Evolutionary conservation across 2,329 filamentous ascomycete genomes (phyloP).

Genomic region (Monilinia aucupariae): DNA sequence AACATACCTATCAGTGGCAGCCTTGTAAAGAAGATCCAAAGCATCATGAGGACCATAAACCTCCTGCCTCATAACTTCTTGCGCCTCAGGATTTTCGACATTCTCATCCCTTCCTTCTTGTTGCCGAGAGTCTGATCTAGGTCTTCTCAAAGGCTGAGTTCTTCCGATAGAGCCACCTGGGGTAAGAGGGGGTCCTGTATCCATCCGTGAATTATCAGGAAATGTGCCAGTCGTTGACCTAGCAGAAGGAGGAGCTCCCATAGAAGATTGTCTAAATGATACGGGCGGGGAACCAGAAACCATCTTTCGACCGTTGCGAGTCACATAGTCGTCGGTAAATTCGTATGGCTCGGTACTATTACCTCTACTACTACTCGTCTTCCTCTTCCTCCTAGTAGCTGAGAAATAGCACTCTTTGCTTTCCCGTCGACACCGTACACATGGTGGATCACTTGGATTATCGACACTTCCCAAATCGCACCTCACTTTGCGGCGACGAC

Average conservation of each 20-base stretch:
- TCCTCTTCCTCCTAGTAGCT: constrained; percentile 86
- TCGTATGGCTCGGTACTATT: constrained; percentile 43
- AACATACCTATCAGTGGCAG: constrained; percentile 56
- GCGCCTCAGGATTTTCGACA: constrained; percentile 59
- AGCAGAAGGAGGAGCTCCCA: constrained; percentile 34
- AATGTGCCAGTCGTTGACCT: constrained; percentile 27
- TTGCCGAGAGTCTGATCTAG: constrained; percentile 40
- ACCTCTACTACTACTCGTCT: constrained; percentile 54
- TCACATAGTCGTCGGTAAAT: constrained; percentile 55
- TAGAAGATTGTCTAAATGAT: constrained; percentile 28
- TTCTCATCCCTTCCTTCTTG: constrained; percentile 46
- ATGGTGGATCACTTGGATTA: constrained; percentile 89
- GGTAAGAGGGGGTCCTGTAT: constrained; percentile 48
- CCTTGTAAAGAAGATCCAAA: constrained; percentile 84
- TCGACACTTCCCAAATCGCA: constrained; percentile 70
- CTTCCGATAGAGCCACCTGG: constrained; percentile 62
- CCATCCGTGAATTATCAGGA: constrained; percentile 32
- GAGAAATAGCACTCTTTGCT: constrained; percentile 98
- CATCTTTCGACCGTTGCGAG: constrained; percentile 69
- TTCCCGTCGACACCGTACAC: constrained; percentile 87
- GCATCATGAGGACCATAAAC: constrained; percentile 92
- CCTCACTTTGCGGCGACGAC: constrained; percentile 49
- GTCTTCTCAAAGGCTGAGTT: constrained; percentile 60
- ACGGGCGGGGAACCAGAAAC: constrained; percentile 42
- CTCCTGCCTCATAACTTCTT: constrained; percentile 60